phyloP scores from a whole-genome alignment of 768 basidiomycete genomes.

The Panaeolus papilionaceus region DNA sequence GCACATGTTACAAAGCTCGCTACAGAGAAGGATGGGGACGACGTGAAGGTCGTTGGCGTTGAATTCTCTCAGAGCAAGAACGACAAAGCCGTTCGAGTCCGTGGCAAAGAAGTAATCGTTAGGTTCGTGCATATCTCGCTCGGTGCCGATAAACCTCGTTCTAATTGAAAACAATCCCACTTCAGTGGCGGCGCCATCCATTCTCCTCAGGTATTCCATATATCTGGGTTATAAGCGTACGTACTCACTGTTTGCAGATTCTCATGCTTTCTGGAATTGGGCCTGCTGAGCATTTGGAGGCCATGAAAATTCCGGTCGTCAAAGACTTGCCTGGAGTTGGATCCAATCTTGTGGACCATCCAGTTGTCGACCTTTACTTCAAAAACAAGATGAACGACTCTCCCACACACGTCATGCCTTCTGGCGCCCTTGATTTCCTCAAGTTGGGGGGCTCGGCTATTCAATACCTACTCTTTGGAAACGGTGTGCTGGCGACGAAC shows the following conservation, averaged over 20 bases:
- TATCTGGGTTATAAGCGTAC: not conserved
- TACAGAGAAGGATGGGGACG: conserved; percentile 44
- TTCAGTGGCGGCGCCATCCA: conserved; percentile 67
- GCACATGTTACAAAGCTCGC: conserved; percentile 65
- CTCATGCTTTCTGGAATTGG: conserved; percentile 84
- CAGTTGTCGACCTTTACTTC: conserved; percentile 58
- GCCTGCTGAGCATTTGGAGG: conserved; percentile 60
- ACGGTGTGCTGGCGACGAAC: conserved; percentile 54
- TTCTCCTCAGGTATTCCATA: conserved; percentile 55
- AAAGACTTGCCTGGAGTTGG: conserved; percentile 79
- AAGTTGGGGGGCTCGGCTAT: conserved; percentile 38
- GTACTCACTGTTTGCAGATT: conserved; percentile 42
- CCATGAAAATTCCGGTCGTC: conserved; percentile 59
- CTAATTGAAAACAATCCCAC: too few species aligned
- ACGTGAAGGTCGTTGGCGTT: conserved; percentile 55
- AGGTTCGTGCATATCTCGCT: conserved; percentile 43
- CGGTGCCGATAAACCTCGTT: not conserved
- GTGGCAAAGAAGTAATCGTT: conserved; percentile 61
- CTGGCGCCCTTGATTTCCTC: conserved; percentile 31
- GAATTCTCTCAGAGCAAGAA: conserved; percentile 47
- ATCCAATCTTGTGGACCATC: conserved; percentile 76
- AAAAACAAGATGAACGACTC: conserved; percentile 56
- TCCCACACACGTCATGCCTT: conserved; percentile 46
- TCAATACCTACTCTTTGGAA: conserved; percentile 51
- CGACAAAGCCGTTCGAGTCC: conserved; percentile 41